These are phyloP conservation scores for Trichopus zeylanicus DNA, from an alignment of 116 monocot genomes.

Conservation along the genomic window DNA sequence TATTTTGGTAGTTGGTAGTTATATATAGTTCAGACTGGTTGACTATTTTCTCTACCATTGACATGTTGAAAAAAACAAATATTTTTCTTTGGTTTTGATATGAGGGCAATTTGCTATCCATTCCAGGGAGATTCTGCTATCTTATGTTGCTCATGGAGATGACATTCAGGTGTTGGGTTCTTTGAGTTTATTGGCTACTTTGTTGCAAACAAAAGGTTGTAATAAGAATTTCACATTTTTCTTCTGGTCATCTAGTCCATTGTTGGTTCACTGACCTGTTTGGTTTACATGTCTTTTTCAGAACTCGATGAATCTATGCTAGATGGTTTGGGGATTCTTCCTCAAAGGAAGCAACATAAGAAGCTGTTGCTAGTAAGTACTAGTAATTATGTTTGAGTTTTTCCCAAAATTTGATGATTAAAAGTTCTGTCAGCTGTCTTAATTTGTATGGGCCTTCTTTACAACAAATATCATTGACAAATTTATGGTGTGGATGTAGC, in stretches of 20 bases:
- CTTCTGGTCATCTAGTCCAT: too few species aligned
- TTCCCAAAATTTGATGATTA: too few species aligned
- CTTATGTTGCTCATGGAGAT: slow-evolving; percentile 53
- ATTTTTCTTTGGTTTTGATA: not conserved
- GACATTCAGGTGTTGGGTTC: slow-evolving; percentile 76
- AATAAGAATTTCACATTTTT: slow-evolving; percentile 2
- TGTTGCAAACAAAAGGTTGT: slow-evolving; percentile 97
- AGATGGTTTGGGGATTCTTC: slow-evolving; percentile 98
- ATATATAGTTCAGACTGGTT: not conserved
- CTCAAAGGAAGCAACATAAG: slow-evolving; percentile 97
- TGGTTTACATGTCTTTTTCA: slow-evolving; percentile 17
- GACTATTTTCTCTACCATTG: not conserved
- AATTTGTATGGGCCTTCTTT: not conserved
- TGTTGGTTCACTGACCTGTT: slow-evolving; percentile 5
- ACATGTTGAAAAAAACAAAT: too few species aligned
- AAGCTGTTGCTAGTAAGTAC: slow-evolving; percentile 80
- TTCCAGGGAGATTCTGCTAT: slow-evolving; percentile 78
- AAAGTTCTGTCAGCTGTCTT: too few species aligned
- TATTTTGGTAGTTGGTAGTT: not conserved
- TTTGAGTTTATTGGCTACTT: slow-evolving; percentile 73
- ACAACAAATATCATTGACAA: not conserved
- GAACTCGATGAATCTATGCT: slow-evolving; percentile 98
- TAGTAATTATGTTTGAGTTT: not conserved
- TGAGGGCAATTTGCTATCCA: not conserved
- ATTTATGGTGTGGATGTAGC: slow-evolving; percentile 38